Conservation (phyloP, 225 moss, liverwort and hornwort genomes). For the Physcomitrellopsis africana region DNA sequence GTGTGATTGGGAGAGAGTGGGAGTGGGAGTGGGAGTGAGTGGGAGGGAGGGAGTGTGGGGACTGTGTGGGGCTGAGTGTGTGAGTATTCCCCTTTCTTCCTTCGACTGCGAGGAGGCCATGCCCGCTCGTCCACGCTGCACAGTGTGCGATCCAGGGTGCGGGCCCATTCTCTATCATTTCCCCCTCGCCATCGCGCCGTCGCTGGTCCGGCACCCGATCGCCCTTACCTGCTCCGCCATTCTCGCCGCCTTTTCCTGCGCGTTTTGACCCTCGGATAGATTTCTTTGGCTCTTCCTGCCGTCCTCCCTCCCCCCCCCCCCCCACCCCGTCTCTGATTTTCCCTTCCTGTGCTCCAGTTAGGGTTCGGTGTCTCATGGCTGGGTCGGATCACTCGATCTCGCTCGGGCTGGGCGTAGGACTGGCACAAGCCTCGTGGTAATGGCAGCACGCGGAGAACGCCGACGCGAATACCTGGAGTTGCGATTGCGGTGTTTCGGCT, state of each 20-base stretch:
- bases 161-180: too few relatives aligned
- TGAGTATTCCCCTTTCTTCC: not conserved
- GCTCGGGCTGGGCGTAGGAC: not conserved
- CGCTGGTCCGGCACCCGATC: not conserved
- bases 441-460: not conserved
- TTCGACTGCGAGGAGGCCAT: not conserved
- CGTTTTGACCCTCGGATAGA: conserved; percentile 8
- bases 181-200: not conserved
- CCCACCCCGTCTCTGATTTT: not conserved
- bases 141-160: not conserved
- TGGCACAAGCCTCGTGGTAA: not conserved
- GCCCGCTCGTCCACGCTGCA: not conserved
- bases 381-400: not conserved
- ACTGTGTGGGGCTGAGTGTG: too few relatives aligned
- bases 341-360: not conserved
- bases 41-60: not conserved
- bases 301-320: not conserved
- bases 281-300: not conserved
- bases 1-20: too few relatives aligned
- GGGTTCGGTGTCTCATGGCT: not conserved
- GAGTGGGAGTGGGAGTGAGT: not conserved
- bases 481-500: not conserved
- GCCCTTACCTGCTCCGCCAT: not conserved
- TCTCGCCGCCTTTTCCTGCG: conserved; percentile 1
- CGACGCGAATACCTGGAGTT: not conserved